A percentile compares a stretch with the other conserved stretches of the same genome.
phyloP scores from a whole-genome alignment of 2,329 filamentous ascomycete genomes.

The Calonectria honghensis region DNA sequence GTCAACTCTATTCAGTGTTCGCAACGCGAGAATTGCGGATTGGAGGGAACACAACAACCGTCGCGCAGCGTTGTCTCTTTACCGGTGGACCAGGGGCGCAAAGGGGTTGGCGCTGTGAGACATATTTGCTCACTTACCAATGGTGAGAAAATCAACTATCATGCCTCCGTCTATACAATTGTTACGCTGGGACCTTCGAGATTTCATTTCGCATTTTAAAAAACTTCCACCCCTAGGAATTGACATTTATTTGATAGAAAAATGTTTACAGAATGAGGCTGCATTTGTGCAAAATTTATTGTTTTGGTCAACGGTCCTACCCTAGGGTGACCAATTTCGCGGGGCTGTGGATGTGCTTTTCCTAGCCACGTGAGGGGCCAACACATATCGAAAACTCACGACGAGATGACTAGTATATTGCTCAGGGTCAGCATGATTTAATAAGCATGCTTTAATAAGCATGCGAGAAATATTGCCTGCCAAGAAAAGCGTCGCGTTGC shows the following conservation, averaged over 20 bases:
- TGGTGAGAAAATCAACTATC: too few species aligned
- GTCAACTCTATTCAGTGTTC: slow-evolving; percentile 4
- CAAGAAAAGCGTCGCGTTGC: neutral
- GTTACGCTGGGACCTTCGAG: too few species aligned
- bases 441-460: neutral
- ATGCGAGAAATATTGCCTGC: neutral
- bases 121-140: rapidly evolving
- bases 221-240: too few species aligned
- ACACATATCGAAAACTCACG: neutral
- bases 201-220: too few species aligned
- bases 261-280: too few species aligned
- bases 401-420: neutral
- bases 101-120: neutral
- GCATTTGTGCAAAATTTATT: neutral
- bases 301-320: neutral
- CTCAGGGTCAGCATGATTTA: neutral
- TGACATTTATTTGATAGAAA: too few species aligned
- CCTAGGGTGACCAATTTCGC: neutral
- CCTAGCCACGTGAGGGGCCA: neutral
- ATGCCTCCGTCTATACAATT: too few species aligned
- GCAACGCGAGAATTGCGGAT: neutral
- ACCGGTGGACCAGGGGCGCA: neutral
- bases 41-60: slow-evolving; percentile 7
- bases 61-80: slow-evolving; percentile 2
- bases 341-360: neutral